These are phyloP conservation scores for Cladorrhinum samala DNA, from an alignment of 495 filamentous ascomycete species.

Conservation along the genomic window DNA sequence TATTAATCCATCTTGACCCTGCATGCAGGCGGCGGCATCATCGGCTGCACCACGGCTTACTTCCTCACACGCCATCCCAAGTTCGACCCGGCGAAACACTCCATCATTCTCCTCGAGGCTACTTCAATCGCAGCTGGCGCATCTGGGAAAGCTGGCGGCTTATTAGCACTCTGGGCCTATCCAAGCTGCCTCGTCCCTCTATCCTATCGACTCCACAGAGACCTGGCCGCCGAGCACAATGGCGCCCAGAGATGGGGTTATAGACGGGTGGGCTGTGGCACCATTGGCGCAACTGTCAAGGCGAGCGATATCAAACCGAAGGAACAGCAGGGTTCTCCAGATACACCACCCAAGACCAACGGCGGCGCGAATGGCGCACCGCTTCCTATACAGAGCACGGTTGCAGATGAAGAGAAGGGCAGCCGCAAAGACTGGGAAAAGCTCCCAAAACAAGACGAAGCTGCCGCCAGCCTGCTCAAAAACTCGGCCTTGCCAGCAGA, in stretches of 20 bases:
- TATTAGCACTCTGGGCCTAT: conserved; percentile 91
- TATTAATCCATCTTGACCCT: neutral
- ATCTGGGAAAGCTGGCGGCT: conserved; percentile 90
- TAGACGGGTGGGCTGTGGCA: conserved; percentile 68
- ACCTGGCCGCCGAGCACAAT: conserved; percentile 78
- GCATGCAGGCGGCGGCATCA: conserved; percentile 77
- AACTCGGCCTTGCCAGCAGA: conserved; percentile 65
- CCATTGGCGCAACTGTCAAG: conserved; percentile 54
- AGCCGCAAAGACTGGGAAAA: conserved; percentile 44
- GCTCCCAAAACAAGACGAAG: conserved; percentile 67
- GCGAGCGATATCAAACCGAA: conserved; percentile 30
- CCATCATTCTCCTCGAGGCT: conserved; percentile 84
- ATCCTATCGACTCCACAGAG: conserved; percentile 74
- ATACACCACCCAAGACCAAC: neutral
- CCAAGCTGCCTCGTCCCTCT: conserved; percentile 78
- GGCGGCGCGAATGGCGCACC: conserved; percentile 13
- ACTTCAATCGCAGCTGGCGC: conserved; percentile 82
- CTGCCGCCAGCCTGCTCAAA: conserved; percentile 52
- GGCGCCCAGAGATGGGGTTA: conserved; percentile 87
- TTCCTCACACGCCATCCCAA: conserved; percentile 84
- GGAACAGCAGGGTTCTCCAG: conserved; percentile 15
- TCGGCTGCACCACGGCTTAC: conserved; percentile 90
- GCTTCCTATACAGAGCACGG: conserved; percentile 24
- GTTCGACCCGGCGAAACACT: conserved; percentile 68
- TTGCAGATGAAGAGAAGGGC: conserved; percentile 13